Evolutionary conservation across 2,329 filamentous ascomycete species (phyloP).

Genomic region (Pseudocercospora crystallina): DNA sequence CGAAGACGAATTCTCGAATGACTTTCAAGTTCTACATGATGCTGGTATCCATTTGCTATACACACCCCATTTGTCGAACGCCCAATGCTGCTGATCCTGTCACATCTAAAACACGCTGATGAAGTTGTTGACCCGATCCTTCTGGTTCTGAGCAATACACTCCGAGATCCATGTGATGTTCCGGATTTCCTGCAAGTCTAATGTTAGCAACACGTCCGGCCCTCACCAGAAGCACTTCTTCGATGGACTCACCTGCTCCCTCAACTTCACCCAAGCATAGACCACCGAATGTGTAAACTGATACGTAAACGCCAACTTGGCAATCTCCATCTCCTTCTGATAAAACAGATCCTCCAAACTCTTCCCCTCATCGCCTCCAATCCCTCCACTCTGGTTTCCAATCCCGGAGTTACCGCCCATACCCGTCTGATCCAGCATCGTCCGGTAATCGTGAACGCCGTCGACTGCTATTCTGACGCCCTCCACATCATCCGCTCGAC

Average conservation of each 20-base stretch:
- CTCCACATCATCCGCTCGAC: slow-evolving; percentile 89
- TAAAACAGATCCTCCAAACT: slow-evolving; percentile 98
- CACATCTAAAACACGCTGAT: slow-evolving; percentile 82
- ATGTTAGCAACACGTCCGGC: neutral
- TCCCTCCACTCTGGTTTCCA: slow-evolving; percentile 81
- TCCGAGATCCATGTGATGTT: slow-evolving; percentile 99
- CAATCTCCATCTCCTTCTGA: slow-evolving; percentile 98
- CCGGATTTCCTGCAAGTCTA: slow-evolving; percentile 77
- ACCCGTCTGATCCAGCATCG: slow-evolving; percentile 90
- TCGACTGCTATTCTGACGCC: slow-evolving; percentile 92
- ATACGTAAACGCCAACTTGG: slow-evolving; percentile 89
- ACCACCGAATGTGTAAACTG: slow-evolving; percentile 95
- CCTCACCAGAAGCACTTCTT: too few species aligned
- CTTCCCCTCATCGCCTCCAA: slow-evolving; percentile 74
- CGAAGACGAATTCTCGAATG: too few species aligned
- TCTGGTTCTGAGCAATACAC: slow-evolving; percentile 99
- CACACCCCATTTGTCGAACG: too few species aligned
- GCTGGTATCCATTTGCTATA: too few species aligned
- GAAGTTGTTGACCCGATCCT: slow-evolving; percentile 97
- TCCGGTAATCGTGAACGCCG: slow-evolving; percentile 89
- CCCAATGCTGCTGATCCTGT: neutral
- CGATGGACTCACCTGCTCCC: slow-evolving; percentile 80
- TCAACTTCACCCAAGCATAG: slow-evolving; percentile 95
- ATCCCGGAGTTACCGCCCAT: slow-evolving; percentile 67
- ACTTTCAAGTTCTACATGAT: too few species aligned